phyloP scores from a whole-genome alignment of 2,329 filamentous ascomycete species.

The Triangularia setosa region DNA sequence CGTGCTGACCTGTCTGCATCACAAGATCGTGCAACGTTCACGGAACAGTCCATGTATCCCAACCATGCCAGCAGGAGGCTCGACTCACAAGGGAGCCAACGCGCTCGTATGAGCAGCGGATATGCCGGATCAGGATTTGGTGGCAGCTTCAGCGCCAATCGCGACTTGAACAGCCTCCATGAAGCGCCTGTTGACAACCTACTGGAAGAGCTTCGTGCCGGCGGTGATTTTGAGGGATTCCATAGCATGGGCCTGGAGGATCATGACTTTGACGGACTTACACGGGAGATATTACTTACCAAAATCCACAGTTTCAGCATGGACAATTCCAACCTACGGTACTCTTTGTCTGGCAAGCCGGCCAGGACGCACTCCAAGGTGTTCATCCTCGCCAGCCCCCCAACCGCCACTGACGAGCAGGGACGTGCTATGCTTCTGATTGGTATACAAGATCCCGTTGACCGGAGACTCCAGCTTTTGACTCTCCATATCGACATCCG shows the following conservation, averaged over 20 bases:
- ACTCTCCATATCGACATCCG: constrained; percentile 55
- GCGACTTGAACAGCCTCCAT: constrained; percentile 57
- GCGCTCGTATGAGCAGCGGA: constrained; percentile 57
- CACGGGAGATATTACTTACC: constrained; percentile 67
- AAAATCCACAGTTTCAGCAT: constrained; percentile 66
- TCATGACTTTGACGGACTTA: constrained; percentile 65
- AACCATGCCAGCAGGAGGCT: constrained; percentile 53
- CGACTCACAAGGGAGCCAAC: constrained; percentile 70
- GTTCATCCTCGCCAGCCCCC: constrained; percentile 62
- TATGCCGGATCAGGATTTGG: constrained; percentile 36
- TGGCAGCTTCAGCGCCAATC: constrained; percentile 38
- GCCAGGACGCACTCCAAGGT: constrained; percentile 56
- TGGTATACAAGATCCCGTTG: constrained; percentile 65
- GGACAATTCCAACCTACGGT: constrained; percentile 58
- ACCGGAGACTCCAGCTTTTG: constrained; percentile 64
- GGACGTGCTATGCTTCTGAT: constrained; percentile 56
- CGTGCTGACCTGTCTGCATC: constrained; percentile 82
- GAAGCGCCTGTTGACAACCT: constrained; percentile 67
- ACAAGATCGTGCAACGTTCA: constrained; percentile 75
- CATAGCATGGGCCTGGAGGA: constrained; percentile 70
- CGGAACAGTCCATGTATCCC: constrained; percentile 54
- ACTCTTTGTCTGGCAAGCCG: constrained; percentile 52
- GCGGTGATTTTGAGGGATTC: constrained; percentile 63
- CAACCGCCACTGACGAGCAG: constrained; percentile 50
- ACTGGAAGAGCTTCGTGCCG: constrained; percentile 62